Percentiles rank a stretch among this genome's conserved stretches.
These are phyloP conservation scores for Podaxis sp. DNA, from an alignment of 768 basidiomycete genomes.

Conservation along the genomic window DNA sequence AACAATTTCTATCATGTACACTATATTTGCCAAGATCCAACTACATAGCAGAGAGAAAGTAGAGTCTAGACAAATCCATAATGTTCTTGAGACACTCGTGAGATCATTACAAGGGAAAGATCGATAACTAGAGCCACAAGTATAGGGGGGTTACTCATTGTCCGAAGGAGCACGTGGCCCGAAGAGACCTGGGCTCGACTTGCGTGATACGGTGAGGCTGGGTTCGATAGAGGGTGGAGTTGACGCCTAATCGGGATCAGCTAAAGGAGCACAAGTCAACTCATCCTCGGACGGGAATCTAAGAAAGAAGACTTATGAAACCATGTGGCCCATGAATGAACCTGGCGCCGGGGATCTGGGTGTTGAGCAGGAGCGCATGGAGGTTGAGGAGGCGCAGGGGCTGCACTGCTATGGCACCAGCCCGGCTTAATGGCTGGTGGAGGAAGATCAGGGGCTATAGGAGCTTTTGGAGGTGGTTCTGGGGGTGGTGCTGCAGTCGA, in stretches of 20 bases:
- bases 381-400: conserved; percentile 35
- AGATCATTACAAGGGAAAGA: neutral
- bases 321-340: conserved; percentile 63
- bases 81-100: neutral
- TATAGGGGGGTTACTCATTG: neutral
- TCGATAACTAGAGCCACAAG: neutral
- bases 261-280: conserved; percentile 30
- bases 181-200: conserved; percentile 66
- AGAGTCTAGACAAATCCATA: neutral
- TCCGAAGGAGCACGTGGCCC: conserved; percentile 56
- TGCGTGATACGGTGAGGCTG: conserved; percentile 58
- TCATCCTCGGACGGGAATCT: neutral
- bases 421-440: conserved; percentile 5
- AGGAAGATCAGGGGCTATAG: conserved; percentile 22
- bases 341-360: conserved; percentile 42
- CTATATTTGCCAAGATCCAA: neutral
- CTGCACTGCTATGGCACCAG: conserved; percentile 18
- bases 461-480: conserved; percentile 37
- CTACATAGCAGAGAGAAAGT: neutral
- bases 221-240: conserved; percentile 62
- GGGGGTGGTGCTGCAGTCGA: conserved; percentile 38
- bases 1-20: neutral
- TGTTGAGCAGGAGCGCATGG: conserved; percentile 30
- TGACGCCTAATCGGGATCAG: conserved; percentile 55
- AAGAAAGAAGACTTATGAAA: conserved; percentile 42